phyloP scores from a whole-genome alignment of 768 basidiomycete genomes.

The Trametes elegans region DNA sequence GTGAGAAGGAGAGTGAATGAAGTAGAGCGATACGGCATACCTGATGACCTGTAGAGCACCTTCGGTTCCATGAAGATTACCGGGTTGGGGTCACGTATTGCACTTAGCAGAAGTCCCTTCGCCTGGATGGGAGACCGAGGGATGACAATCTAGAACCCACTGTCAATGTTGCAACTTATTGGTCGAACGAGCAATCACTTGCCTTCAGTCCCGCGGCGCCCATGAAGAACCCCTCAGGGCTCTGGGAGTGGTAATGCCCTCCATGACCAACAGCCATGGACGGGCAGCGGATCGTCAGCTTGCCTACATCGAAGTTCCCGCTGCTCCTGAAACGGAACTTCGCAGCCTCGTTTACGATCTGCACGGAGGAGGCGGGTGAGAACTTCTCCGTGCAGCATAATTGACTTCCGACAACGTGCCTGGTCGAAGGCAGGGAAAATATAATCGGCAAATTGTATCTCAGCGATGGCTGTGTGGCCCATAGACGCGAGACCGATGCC shows the following conservation, averaged over 20 bases:
- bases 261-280: constrained; percentile 93
- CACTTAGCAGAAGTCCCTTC: constrained; percentile 84
- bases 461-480: constrained; percentile 93
- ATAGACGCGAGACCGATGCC: constrained; percentile 89
- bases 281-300: constrained; percentile 78
- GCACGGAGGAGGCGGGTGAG: neutral
- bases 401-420: constrained; percentile 37
- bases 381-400: neutral
- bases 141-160: constrained; percentile 61
- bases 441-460: constrained; percentile 90
- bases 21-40: constrained; percentile 33
- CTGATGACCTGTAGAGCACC: constrained; percentile 87
- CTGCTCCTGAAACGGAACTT: constrained; percentile 91
- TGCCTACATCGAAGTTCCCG: constrained; percentile 78
- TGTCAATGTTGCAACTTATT: neutral
- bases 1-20: neutral
- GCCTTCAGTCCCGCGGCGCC: constrained; percentile 90
- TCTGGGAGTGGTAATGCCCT: constrained; percentile 92
- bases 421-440: constrained; percentile 96
- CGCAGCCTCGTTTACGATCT: constrained; percentile 95
- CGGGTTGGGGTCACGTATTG: constrained; percentile 91
- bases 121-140: constrained; percentile 94
- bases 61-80: constrained; percentile 96
- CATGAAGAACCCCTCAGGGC: constrained; percentile 93
- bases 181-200: neutral